phyloP scores from a whole-genome alignment of 2,329 filamentous ascomycete genomes.

The Exophiala sp. region DNA sequence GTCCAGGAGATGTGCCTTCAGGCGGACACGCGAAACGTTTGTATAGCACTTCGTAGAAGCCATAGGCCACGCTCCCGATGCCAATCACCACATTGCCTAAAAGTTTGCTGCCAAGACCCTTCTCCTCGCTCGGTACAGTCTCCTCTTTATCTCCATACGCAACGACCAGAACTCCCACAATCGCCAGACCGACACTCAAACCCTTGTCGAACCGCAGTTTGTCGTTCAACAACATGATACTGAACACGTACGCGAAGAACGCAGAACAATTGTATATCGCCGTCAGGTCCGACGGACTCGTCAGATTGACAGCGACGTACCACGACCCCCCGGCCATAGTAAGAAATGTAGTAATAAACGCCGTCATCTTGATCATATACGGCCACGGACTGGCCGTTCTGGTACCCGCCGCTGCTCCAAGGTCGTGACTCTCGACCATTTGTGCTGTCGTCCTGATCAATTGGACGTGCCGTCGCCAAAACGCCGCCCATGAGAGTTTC shows the following conservation, averaged over 20 bases:
- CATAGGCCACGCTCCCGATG: constrained; percentile 84
- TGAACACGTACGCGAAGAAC: constrained; percentile 98
- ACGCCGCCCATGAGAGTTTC: constrained; percentile 72
- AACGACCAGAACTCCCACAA: constrained; percentile 86
- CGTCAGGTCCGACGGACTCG: constrained; percentile 87
- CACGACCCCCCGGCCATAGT: constrained; percentile 89
- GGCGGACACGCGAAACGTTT: constrained; percentile 91
- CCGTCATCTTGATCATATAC: constrained; percentile 77
- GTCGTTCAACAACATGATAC: constrained; percentile 82
- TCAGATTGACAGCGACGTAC: constrained; percentile 93
- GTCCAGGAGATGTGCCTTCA: constrained; percentile 75
- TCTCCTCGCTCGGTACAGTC: constrained; percentile 47
- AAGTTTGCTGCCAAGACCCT: constrained; percentile 54
- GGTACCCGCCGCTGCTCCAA: constrained; percentile 55
- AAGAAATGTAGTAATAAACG: constrained; percentile 76
- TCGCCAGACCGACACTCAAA: constrained; percentile 79
- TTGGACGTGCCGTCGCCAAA: constrained; percentile 73
- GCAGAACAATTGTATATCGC: constrained; percentile 99
- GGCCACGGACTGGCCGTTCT: constrained; percentile 52
- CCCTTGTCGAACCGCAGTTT: constrained; percentile 81
- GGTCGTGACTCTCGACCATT: constrained; percentile 79
- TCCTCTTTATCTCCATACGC: constrained; percentile 77
- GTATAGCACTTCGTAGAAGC: constrained; percentile 95
- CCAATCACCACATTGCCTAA: constrained; percentile 91
- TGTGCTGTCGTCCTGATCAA: constrained; percentile 65